phyloP scores from a whole-genome alignment of 2,329 filamentous ascomycete genomes.

The Pseudogymnoascus verrucosus region DNA sequence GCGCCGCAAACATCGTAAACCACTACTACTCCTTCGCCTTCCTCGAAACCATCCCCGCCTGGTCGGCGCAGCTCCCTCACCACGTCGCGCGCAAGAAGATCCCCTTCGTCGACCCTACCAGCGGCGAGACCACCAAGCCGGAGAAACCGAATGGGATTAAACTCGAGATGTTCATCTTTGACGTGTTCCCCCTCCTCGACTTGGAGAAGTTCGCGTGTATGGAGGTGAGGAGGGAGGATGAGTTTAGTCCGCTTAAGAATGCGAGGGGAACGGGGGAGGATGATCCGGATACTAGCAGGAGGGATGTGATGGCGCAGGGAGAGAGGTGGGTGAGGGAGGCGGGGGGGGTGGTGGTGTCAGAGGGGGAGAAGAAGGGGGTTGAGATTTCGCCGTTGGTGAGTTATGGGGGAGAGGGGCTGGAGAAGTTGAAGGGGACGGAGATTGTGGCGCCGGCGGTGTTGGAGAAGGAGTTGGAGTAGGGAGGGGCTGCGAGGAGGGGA shows the following conservation, averaged over 20 bases:
- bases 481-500: background rate
- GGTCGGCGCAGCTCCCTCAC: conserved; percentile 77
- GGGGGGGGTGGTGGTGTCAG: conserved; percentile 65
- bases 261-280: conserved; percentile 77
- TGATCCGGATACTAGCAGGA: conserved; percentile 85
- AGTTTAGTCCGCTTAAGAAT: conserved; percentile 98
- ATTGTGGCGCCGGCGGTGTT: conserved; percentile 46
- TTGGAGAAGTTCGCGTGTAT: conserved; percentile 89
- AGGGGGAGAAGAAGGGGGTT: conserved; percentile 57
- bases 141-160: conserved; percentile 97
- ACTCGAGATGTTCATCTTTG: conserved; percentile 98
- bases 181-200: conserved; percentile 85
- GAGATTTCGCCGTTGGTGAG: conserved; percentile 90
- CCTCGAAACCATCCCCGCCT: conserved; percentile 81
- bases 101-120: conserved; percentile 67
- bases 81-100: conserved; percentile 99
- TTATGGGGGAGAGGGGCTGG: conserved; percentile 65
- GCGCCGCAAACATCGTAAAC: conserved; percentile 98
- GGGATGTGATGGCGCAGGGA: conserved; percentile 84
- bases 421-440: conserved; percentile 44
- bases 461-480: conserved; percentile 32
- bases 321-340: conserved; percentile 75
- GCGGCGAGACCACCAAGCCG: conserved; percentile 76
- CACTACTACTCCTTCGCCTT: conserved; percentile 98
- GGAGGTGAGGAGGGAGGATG: conserved; percentile 93